Evolutionary conservation across 2,329 filamentous ascomycete genomes (phyloP).

Genomic region (Trichoderma sp.): DNA sequence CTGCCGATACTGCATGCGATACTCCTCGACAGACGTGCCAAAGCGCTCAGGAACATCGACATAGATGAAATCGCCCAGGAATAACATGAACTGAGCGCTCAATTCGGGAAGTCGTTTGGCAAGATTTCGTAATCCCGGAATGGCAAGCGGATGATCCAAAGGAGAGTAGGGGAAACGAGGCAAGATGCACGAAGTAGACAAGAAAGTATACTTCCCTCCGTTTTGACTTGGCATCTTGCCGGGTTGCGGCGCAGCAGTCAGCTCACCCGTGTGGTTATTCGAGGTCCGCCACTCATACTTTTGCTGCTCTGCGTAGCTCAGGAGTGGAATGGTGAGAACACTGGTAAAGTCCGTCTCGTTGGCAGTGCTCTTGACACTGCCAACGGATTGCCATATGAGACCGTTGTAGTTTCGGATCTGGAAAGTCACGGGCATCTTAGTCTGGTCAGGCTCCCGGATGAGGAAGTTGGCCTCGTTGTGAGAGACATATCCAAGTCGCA

Average conservation of each 20-base stretch:
- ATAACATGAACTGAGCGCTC: conserved; percentile 74
- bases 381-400: conserved; percentile 63
- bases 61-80: conserved; percentile 85
- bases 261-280: conserved; percentile 80
- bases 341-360: conserved; percentile 81
- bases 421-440: conserved; percentile 71
- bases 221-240: conserved; percentile 60
- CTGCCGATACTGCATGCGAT: conserved; percentile 87
- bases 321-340: conserved; percentile 61
- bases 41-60: conserved; percentile 82
- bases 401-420: conserved; percentile 58
- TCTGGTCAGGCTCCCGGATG: conserved; percentile 75
- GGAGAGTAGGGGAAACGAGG: conserved; percentile 86
- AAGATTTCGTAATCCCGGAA: conserved; percentile 76
- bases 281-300: conserved; percentile 82
- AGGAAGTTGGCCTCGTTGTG: conserved; percentile 75
- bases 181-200: conserved; percentile 91
- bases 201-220: conserved; percentile 76
- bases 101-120: conserved; percentile 69
- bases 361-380: conserved; percentile 61
- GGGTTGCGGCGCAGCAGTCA: conserved; percentile 69
- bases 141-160: conserved; percentile 74
- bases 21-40: conserved; percentile 69
- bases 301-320: conserved; percentile 64
- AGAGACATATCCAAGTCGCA: conserved; percentile 83